phyloP scores from a whole-genome alignment of 192 early-diverging fungal genomes.

The Podila verticillata region DNA sequence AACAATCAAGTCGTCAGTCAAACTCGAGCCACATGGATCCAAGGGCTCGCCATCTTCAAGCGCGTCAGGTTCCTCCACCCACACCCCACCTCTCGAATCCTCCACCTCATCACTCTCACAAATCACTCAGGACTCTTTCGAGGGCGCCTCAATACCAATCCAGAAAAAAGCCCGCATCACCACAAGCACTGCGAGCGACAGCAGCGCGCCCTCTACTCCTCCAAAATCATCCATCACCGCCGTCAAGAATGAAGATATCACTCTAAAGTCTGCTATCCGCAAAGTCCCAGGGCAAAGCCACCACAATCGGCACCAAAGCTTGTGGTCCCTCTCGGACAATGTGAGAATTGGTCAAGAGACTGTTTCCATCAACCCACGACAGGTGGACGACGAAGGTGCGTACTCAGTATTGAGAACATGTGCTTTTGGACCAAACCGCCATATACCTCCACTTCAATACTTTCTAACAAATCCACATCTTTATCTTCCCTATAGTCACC shows the following conservation, averaged over 20 bases:
- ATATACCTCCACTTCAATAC: background rate
- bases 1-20: conserved; percentile 32
- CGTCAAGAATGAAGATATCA: conserved; percentile 32
- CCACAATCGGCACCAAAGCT: conserved; percentile 6
- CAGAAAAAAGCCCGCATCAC: conserved; percentile 34
- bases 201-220: conserved; percentile 42
- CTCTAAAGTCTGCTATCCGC: conserved; percentile 20
- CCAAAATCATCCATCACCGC: conserved; percentile 5
- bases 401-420: no score
- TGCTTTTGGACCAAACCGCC: background rate
- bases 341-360: conserved; percentile 33
- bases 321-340: conserved; percentile 26
- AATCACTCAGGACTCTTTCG: conserved; percentile 15
- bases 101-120: conserved; percentile 8
- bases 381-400: conserved; percentile 46
- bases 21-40: conserved; percentile 13
- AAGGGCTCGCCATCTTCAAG: conserved; percentile 14
- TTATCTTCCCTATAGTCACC: conserved; percentile 9
- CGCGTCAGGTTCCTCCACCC: conserved; percentile 3
- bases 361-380: conserved; percentile 19
- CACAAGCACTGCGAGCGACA: conserved; percentile 11
- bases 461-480: background rate
- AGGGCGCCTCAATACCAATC: conserved; percentile 7
- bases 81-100: conserved; percentile 10
- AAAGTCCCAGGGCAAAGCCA: conserved; percentile 25